Percentiles rank a stretch among this genome's conserved stretches.
Conservation (phyloP, 1,139 yeast genomes). For the Saccharomycopsis hybrid region DNA sequence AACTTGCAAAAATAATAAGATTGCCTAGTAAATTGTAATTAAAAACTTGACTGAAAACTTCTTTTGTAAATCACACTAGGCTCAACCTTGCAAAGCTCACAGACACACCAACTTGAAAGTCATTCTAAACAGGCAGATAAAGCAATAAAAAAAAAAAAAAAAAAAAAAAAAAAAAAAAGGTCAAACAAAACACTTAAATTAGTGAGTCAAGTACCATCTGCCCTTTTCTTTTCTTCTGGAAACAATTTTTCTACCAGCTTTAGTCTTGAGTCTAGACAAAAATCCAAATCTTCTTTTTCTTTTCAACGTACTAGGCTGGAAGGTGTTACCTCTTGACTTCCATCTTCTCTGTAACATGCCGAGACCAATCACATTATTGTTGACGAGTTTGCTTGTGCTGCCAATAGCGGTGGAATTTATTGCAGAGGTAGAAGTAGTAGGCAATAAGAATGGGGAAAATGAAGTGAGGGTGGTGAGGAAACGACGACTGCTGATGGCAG, state of each 20-base stretch:
- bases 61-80: no score
- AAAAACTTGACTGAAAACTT: no score
- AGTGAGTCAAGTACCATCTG: slow-evolving; percentile 89
- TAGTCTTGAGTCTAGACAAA: slow-evolving; percentile 76
- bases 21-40: no score
- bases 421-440: no score
- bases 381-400: slow-evolving; percentile 14
- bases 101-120: no score
- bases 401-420: slow-evolving; percentile 21
- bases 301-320: slow-evolving; percentile 86
- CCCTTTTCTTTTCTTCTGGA: slow-evolving; percentile 81
- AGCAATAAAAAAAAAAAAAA: no score
- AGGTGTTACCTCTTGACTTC: slow-evolving; percentile 89
- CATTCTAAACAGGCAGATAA: no score
- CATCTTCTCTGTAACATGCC: slow-evolving; percentile 66
- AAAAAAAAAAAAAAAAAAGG: no score
- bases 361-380: slow-evolving; percentile 6
- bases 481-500: slow-evolving; percentile 17
- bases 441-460: slow-evolving; percentile 18
- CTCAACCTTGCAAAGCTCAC: no score
- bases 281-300: slow-evolving; percentile 90
- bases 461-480: slow-evolving; percentile 20
- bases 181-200: no score
- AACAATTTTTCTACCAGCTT: slow-evolving; percentile 72
- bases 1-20: no score